Conservation (phyloP, 169 alveolate species). For the Plasmodium gaboni region DNA sequence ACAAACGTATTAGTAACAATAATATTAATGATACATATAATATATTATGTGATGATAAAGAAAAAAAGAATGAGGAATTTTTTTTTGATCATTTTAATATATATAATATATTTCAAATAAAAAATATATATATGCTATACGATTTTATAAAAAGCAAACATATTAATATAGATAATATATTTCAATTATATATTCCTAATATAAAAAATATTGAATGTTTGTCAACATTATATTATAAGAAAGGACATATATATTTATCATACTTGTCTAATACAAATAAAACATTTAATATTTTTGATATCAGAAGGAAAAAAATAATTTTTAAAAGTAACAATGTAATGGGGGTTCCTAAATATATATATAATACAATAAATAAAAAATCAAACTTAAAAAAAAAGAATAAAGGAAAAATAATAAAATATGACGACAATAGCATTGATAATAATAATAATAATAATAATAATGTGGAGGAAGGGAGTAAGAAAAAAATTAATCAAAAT, state of each 20-base stretch:
- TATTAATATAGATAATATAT: not conserved
- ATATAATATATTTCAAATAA: conserved; percentile 4
- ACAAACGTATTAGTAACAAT: too few relatives aligned
- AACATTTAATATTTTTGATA: conserved; percentile 16
- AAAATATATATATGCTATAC: not conserved
- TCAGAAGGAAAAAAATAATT: not conserved
- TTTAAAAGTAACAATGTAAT: conserved; percentile 26
- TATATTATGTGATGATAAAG: too few relatives aligned
- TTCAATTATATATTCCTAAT: not conserved
- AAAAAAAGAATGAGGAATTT: too few relatives aligned
- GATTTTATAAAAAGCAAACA: conserved; percentile 14
- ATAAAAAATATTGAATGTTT: conserved; percentile 16
- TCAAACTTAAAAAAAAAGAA: not conserved
- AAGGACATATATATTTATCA: not conserved
- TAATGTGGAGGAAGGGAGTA: not conserved
- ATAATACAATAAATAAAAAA: not conserved
- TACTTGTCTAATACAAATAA: conserved; percentile 5
- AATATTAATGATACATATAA: too few relatives aligned
- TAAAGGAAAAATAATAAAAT: not conserved
- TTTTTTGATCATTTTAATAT: too few relatives aligned
- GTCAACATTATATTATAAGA: not conserved
- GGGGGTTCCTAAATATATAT: conserved; percentile 36
- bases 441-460: not conserved
- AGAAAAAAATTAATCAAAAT: not conserved
- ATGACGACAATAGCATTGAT: too few relatives aligned